Evolutionary conservation across 768 basidiomycete genomes (phyloP).

Genomic region (Mrakia hoshinonis): DNA sequence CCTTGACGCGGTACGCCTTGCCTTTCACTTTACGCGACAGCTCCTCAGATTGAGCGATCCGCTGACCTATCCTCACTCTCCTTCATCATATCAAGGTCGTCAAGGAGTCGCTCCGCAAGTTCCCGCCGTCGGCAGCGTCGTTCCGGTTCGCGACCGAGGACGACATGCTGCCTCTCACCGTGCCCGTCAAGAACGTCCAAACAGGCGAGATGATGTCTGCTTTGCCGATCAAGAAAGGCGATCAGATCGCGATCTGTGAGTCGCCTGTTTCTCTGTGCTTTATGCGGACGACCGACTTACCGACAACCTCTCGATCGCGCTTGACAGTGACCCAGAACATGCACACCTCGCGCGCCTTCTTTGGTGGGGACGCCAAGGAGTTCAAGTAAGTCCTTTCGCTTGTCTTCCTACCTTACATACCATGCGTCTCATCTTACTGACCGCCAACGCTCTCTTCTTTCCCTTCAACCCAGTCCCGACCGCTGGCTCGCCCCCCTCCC

Average conservation of each 20-base stretch:
- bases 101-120: conserved; percentile 28
- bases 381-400: conserved; percentile 37
- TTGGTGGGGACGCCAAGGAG: conserved; percentile 37
- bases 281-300: no score
- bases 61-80: no score
- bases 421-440: no score
- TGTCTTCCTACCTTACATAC: no score
- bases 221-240: conserved; percentile 36
- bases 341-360: conserved; percentile 36
- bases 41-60: no score
- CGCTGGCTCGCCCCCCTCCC: no score
- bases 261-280: not conserved
- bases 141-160: not conserved
- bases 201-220: conserved; percentile 34
- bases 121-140: not conserved
- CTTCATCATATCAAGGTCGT: conserved; percentile 2
- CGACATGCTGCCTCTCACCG: conserved; percentile 14
- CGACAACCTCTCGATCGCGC: no score
- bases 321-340: conserved; percentile 38
- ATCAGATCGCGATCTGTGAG: conserved; percentile 38
- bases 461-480: no score
- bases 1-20: no score
- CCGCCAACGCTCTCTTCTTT: no score
- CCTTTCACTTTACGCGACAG: no score
- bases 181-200: not conserved